Percentiles rank a stretch among this genome's conserved stretches.
Conservation (phyloP, 306 rosid genomes). For the Canavalia gladiata region DNA sequence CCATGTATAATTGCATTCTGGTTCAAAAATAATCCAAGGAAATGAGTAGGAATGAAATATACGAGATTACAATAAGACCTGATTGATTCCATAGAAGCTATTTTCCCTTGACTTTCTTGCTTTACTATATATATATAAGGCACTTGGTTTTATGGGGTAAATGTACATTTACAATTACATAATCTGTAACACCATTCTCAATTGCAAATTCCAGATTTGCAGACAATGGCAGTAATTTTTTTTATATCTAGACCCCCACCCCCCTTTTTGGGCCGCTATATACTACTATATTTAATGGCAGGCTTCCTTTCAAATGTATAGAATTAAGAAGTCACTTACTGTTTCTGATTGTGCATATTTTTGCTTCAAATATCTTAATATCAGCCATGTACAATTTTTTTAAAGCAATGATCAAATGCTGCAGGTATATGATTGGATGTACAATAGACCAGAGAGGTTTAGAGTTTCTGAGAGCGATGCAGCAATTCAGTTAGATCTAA, state of each 20-base stretch:
- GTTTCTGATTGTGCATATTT: conserved; percentile 1
- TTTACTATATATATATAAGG: neutral
- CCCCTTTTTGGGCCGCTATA: neutral
- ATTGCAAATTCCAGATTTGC: neutral
- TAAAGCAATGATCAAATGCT: conserved; percentile 32
- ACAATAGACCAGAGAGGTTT: conserved; percentile 84
- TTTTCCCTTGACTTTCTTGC: conserved; percentile 9
- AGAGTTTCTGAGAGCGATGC: conserved; percentile 78
- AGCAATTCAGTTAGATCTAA: conserved; percentile 89
- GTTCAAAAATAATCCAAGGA: neutral
- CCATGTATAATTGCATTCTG: neutral
- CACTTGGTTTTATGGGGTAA: conserved; percentile 20
- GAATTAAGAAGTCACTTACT: neutral
- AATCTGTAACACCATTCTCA: neutral
- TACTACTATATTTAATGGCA: neutral
- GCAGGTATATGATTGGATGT: conserved; percentile 96
- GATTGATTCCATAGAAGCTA: conserved; percentile 8
- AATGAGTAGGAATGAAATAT: neutral
- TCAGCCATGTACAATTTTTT: conserved; percentile 19
- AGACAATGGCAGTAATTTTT: neutral
- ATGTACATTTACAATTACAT: neutral
- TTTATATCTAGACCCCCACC: conserved; percentile 7
- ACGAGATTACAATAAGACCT: neutral
- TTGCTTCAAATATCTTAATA: conserved; percentile 31
- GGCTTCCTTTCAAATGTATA: conserved; percentile 23